These are phyloP conservation scores for Neonectria punicea DNA, from an alignment of 2,329 filamentous ascomycete species.

Conservation along the genomic window DNA sequence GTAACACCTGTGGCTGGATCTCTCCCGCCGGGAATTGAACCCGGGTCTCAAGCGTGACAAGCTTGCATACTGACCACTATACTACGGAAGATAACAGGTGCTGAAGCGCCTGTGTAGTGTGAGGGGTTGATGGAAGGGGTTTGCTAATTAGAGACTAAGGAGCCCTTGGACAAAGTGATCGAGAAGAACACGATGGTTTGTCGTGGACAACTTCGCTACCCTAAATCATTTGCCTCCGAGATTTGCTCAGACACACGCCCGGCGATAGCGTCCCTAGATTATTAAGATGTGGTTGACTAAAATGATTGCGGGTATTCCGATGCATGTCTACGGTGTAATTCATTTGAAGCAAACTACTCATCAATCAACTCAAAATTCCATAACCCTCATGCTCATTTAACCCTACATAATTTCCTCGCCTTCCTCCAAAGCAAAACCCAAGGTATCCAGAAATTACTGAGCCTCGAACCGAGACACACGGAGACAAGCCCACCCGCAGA, in stretches of 20 bases:
- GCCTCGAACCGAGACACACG: conserved; percentile 13
- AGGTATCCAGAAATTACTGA: conserved; percentile 18
- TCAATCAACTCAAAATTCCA: too few relatives aligned
- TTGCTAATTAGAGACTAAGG: background rate
- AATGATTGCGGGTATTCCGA: too few relatives aligned
- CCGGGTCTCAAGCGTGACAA: too few relatives aligned
- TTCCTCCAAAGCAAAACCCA: background rate
- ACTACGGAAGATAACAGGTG: background rate
- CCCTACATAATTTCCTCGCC: too few relatives aligned
- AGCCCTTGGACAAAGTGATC: background rate
- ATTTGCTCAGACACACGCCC: too few relatives aligned
- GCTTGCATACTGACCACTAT: too few relatives aligned
- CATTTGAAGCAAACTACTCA: too few relatives aligned
- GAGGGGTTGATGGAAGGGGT: background rate
- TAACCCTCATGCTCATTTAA: too few relatives aligned
- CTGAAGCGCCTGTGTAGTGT: conserved; percentile 16
- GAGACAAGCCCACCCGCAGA: conserved; percentile 16
- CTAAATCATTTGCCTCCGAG: background rate
- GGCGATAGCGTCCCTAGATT: too few relatives aligned
- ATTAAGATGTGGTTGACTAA: too few relatives aligned
- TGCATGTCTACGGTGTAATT: too few relatives aligned
- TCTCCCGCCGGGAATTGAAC: too few relatives aligned
- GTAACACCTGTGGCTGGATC: conserved; percentile 5
- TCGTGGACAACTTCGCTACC: background rate
- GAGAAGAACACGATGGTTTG: background rate